Evolutionary conservation across 495 filamentous ascomycete genomes (phyloP), one percentile per base, ranked within the genome.

Genomic region (Halenospora varia): DNA sequence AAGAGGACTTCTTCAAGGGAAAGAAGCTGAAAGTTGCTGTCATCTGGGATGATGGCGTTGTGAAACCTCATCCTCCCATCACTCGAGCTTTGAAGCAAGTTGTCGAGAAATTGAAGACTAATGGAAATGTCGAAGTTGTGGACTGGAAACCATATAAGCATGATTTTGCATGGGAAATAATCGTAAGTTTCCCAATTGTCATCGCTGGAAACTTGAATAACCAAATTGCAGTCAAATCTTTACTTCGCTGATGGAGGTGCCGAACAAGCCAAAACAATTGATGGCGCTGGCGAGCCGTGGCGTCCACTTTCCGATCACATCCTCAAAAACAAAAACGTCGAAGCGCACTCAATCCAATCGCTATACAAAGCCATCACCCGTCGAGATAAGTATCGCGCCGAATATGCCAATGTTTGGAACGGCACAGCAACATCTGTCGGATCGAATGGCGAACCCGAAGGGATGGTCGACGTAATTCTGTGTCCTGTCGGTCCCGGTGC

Each of bases 51-150:
- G 89, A 93, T 63, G 83, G 81, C 24, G 70, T 85, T n/a, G 83
- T 89, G 22, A 78, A 74, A 44, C 87, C 87, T 1, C 88, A 91
- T 63, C 88, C 88, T 2, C 88, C 88, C 0, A 73, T 92, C 0
- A 73, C 71, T 0, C 72, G 85, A 9, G 87, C 82, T 8, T 66
- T 92, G 18, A 69, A 75, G 41, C 65, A 78, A 25, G 72, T 86
- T 0, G 76, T 77, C n/a, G 70, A 71, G n/a, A 79, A 80, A 46
- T 69, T 90, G 17, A 65, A 73, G 41, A 62, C 68, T 24, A 67
- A 39, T 61, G 80, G 11, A 1, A 61, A 62, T 75, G 74, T 88
- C 40, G 80, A 83, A 39, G 65, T 89, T 9, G 75, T 88, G 1
- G 78, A 88, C 15, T 91, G 86, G 81, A 73, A 81, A 23, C 81